Conservation (phyloP, 1,284 basidiomycete genomes). For the Cystobasidium pallidum region DNA sequence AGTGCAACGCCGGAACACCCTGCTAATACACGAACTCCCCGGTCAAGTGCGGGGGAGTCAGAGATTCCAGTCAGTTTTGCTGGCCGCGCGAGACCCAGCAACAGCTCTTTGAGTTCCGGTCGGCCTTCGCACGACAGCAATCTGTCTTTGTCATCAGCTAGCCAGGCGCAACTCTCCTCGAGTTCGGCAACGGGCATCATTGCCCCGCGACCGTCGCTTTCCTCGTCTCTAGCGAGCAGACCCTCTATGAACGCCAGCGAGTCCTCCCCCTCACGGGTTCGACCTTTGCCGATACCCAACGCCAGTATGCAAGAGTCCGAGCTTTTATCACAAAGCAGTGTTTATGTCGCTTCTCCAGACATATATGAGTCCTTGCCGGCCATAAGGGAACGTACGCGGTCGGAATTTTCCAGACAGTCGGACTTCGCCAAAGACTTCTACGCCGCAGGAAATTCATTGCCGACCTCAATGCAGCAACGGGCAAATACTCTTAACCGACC, state of each 20-base stretch:
- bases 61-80: background rate
- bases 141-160: background rate
- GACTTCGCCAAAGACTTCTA: constrained; percentile 34
- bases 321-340: background rate
- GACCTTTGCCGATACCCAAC: constrained; percentile 2
- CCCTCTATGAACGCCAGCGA: constrained; percentile 1
- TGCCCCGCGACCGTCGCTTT: constrained; percentile 24
- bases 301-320: background rate
- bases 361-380: constrained; percentile 1
- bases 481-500: background rate
- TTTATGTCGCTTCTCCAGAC: constrained; percentile 1
- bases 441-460: background rate
- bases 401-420: constrained; percentile 15
- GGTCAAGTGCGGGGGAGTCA: background rate
- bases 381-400: constrained; percentile 4
- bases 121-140: constrained; percentile 25
- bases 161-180: background rate
- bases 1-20: background rate
- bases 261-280: background rate
- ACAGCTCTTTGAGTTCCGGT: background rate
- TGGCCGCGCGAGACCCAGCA: background rate
- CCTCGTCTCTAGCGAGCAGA: constrained; percentile 4
- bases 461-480: background rate
- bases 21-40: too few relatives aligned
- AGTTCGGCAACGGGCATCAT: background rate